These are phyloP conservation scores for Arthrobotrys iridis DNA, from an alignment of 2,329 filamentous ascomycete genomes.

Conservation along the genomic window DNA sequence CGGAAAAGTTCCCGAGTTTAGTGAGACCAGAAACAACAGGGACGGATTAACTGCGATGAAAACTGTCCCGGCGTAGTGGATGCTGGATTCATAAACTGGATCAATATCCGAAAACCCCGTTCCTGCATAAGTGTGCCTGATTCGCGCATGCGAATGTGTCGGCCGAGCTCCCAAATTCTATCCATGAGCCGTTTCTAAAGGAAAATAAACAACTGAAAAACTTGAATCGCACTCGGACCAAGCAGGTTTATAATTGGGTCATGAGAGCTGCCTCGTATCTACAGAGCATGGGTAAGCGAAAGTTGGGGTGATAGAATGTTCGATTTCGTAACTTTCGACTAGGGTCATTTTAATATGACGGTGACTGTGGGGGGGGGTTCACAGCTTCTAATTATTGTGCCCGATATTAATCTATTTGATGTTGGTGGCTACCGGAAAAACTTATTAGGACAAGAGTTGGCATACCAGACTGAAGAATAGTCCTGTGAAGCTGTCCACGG, in stretches of 20 bases:
- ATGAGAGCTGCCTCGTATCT: slow-evolving; percentile 36
- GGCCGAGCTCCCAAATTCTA: slow-evolving; percentile 3
- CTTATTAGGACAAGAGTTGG: background rate
- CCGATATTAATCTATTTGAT: slow-evolving; percentile 45
- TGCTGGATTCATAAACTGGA: slow-evolving; percentile 28
- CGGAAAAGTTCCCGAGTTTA: slow-evolving; percentile 13
- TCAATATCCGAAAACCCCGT: slow-evolving; percentile 25
- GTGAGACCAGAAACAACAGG: background rate
- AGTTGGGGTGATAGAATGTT: slow-evolving; percentile 31
- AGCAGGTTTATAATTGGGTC: slow-evolving; percentile 42
- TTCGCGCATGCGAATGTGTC: background rate
- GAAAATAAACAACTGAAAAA: background rate
- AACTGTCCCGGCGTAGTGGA: slow-evolving; percentile 18
- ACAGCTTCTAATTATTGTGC: slow-evolving; percentile 1
- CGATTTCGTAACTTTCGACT: slow-evolving; percentile 20
- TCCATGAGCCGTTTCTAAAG: background rate
- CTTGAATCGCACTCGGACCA: slow-evolving; percentile 32
- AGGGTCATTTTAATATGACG: slow-evolving; percentile 26
- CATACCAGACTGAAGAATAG: background rate
- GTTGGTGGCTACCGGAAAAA: slow-evolving; percentile 43
- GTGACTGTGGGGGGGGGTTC: slow-evolving; percentile 13
- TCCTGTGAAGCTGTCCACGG: background rate
- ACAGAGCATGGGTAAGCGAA: slow-evolving; percentile 37
- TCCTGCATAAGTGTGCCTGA: slow-evolving; percentile 31
- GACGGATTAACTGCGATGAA: slow-evolving; percentile 6